Evolutionary conservation across 805 yeast genomes (phyloP).

Genomic region (Metschnikowia sp.): DNA sequence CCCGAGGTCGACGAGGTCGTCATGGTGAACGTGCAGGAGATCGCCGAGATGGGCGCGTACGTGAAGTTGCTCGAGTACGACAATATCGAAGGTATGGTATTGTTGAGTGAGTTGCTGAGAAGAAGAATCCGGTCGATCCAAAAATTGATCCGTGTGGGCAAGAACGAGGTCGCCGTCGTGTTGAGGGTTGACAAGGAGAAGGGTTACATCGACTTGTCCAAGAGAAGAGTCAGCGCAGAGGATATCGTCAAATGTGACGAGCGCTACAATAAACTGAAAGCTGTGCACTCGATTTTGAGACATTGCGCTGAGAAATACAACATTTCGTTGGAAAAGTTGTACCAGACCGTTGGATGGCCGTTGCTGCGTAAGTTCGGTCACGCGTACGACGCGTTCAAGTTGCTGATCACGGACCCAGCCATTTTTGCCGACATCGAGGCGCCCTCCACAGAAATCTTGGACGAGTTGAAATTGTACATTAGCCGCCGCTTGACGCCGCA

Average conservation of each 20-base stretch:
- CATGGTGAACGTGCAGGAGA: conserved; percentile 97
- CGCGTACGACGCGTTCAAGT: conserved; percentile 95
- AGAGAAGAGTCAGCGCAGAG: conserved; percentile 97
- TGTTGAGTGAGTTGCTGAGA: conserved; percentile 92
- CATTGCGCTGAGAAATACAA: conserved; percentile 97
- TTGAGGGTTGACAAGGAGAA: conserved; percentile 97
- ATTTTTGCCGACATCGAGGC: conserved; percentile 79
- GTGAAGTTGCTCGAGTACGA: conserved; percentile 94
- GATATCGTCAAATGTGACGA: conserved; percentile 97
- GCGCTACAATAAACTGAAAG: conserved; percentile 92
- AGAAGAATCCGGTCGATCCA: conserved; percentile 98
- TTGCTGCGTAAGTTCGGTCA: conserved; percentile 93
- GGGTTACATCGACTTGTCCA: conserved; percentile 95
- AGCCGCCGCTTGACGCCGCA: conserved; percentile 95
- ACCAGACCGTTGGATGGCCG: conserved; percentile 95
- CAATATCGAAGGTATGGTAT: conserved; percentile 98
- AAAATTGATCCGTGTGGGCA: conserved; percentile 95
- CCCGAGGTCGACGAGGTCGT: conserved; percentile 99
- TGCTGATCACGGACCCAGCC: conserved; percentile 86
- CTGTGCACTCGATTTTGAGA: conserved; percentile 96
- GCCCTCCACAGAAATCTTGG: conserved; percentile 71
- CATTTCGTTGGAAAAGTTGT: conserved; percentile 78
- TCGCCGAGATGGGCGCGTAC: conserved; percentile 99
- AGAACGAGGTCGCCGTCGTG: conserved; percentile 97
- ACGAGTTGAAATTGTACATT: conserved; percentile 83